Percentiles rank a stretch among this genome's conserved stretches.
phyloP scores from a whole-genome alignment of 2,329 filamentous ascomycete genomes.

The Calonectria pseudoreteaudii region DNA sequence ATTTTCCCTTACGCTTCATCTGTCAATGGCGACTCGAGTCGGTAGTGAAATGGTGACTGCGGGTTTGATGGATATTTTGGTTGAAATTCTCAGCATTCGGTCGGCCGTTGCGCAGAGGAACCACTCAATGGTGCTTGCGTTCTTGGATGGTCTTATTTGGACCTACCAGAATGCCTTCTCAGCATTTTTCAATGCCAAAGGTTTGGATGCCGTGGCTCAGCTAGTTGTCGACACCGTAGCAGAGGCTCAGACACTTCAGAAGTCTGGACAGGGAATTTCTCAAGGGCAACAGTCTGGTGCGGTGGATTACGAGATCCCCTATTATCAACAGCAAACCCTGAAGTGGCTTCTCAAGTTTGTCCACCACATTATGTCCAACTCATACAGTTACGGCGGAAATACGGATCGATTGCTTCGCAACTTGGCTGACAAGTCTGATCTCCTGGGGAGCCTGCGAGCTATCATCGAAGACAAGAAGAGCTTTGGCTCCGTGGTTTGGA shows the following conservation, averaged over 20 bases:
- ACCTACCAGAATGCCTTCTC: slow-evolving; percentile 87
- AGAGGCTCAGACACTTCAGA: slow-evolving; percentile 74
- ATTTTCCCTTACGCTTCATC: slow-evolving; percentile 86
- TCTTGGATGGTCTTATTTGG: slow-evolving; percentile 90
- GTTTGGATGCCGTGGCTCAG: slow-evolving; percentile 90
- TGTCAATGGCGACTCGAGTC: slow-evolving; percentile 80
- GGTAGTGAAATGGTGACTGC: slow-evolving; percentile 88
- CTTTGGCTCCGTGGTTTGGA: slow-evolving; percentile 96
- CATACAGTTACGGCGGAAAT: slow-evolving; percentile 76
- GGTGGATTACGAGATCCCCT: slow-evolving; percentile 94
- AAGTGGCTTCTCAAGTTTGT: slow-evolving; percentile 97
- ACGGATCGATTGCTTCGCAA: slow-evolving; percentile 93
- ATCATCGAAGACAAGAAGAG: slow-evolving; percentile 83
- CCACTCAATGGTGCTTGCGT: slow-evolving; percentile 85
- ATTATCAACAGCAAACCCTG: slow-evolving; percentile 91
- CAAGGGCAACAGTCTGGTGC: slow-evolving; percentile 78
- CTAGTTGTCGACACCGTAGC: slow-evolving; percentile 84
- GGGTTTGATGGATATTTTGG: slow-evolving; percentile 88
- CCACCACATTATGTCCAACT: slow-evolving; percentile 92
- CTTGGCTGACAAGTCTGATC: slow-evolving; percentile 89
- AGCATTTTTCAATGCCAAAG: slow-evolving; percentile 83
- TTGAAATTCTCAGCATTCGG: slow-evolving; percentile 87
- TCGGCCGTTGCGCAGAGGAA: slow-evolving; percentile 85
- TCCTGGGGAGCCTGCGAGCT: slow-evolving; percentile 81
- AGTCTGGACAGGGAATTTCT: slow-evolving; percentile 78